These are phyloP conservation scores for Wickerhamiella nectarea DNA, from an alignment of 805 yeast genomes.

Conservation along the genomic window DNA sequence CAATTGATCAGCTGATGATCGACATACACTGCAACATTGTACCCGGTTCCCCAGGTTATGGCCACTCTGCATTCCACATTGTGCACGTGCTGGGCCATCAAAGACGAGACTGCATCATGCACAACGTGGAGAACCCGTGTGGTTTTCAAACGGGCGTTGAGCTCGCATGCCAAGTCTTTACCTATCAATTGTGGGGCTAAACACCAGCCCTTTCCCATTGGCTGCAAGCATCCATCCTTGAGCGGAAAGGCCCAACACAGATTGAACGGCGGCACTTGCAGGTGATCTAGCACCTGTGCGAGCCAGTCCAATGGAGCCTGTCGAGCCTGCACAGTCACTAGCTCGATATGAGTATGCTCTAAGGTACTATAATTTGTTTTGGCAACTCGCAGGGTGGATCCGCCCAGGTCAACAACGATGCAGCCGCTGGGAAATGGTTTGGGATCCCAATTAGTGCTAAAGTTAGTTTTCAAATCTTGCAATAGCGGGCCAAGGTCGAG, in stretches of 20 bases:
- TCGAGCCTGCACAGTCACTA: neutral
- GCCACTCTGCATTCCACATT: conserved; percentile 14
- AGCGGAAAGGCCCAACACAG: conserved; percentile 22
- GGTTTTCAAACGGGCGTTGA: conserved; percentile 9
- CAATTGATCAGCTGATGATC: neutral
- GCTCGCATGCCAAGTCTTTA: conserved; percentile 6
- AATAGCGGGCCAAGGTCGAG: too few species aligned
- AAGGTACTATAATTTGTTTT: neutral
- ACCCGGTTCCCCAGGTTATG: conserved; percentile 21
- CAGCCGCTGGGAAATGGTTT: neutral
- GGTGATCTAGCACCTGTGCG: conserved; percentile 10
- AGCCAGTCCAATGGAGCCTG: conserved; percentile 14
- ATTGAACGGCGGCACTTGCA: conserved; percentile 6
- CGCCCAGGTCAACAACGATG: conserved; percentile 19
- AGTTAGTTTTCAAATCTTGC: neutral
- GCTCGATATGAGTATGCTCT: neutral
- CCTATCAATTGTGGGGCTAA: conserved; percentile 4
- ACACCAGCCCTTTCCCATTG: conserved; percentile 20
- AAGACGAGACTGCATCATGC: conserved; percentile 19
- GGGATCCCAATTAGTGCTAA: neutral
- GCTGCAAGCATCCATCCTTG: conserved; percentile 12
- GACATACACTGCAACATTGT: conserved; percentile 12
- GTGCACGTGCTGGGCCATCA: conserved; percentile 15
- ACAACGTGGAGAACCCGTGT: conserved; percentile 9
- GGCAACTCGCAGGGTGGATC: conserved; percentile 17